These are phyloP conservation scores for Fusarium tanahbumbuense DNA, from an alignment of 2,329 filamentous ascomycete species.

Conservation along the genomic window DNA sequence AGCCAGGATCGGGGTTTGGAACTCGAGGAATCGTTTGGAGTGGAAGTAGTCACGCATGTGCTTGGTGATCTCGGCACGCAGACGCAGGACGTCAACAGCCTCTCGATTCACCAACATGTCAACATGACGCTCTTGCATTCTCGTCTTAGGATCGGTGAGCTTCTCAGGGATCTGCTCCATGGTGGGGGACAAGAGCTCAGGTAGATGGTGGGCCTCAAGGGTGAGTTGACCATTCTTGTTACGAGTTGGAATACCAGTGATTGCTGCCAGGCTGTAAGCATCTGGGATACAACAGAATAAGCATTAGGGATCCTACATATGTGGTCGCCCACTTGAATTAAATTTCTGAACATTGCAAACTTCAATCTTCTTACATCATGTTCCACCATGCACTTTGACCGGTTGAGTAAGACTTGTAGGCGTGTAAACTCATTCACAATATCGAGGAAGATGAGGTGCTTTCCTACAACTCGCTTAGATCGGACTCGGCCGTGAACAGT, in stretches of 20 bases:
- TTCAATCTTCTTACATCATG: conserved; percentile 52
- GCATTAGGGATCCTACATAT: conserved; percentile 70
- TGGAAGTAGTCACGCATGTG: conserved; percentile 80
- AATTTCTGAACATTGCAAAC: conserved; percentile 71
- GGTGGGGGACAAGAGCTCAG: conserved; percentile 79
- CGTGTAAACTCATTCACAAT: conserved; percentile 77
- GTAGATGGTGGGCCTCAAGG: conserved; percentile 74
- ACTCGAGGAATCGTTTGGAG: conserved; percentile 80
- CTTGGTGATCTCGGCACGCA: conserved; percentile 80
- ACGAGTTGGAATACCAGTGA: conserved; percentile 76
- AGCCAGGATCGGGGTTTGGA: conserved; percentile 89
- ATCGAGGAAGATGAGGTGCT: conserved; percentile 86
- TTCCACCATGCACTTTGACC: conserved; percentile 59
- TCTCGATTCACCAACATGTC: conserved; percentile 83
- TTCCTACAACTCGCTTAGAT: conserved; percentile 76
- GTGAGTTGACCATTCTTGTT: conserved; percentile 82
- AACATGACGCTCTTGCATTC: conserved; percentile 82
- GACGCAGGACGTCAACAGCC: conserved; percentile 74
- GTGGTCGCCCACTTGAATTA: conserved; percentile 84
- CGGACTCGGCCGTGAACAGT: conserved; percentile 73
- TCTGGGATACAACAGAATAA: conserved; percentile 31
- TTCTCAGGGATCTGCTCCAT: conserved; percentile 81
- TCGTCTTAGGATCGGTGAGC: conserved; percentile 76
- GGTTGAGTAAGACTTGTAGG: conserved; percentile 82
- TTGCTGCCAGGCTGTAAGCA: conserved; percentile 60